Percentiles rank a stretch among this genome's conserved stretches.
phyloP scores from a whole-genome alignment of 2,329 filamentous ascomycete species.

The Fusarium decemcellulare region DNA sequence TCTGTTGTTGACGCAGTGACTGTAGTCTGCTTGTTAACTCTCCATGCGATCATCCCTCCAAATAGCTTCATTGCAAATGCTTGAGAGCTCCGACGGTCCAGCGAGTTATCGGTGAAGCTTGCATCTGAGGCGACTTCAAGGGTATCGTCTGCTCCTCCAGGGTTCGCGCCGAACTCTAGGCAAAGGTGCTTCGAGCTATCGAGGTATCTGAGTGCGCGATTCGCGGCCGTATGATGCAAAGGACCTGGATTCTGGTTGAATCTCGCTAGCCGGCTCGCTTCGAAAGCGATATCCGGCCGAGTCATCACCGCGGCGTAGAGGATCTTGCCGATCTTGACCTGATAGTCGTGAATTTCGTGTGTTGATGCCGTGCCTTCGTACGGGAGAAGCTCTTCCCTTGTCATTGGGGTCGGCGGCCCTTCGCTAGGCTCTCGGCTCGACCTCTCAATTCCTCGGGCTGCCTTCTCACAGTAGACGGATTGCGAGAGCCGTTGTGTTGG shows the following conservation, averaged over 20 bases:
- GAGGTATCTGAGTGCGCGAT: neutral
- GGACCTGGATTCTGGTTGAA: constrained; percentile 10
- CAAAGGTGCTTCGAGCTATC: no score
- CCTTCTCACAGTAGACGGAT: neutral
- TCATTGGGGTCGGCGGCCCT: neutral
- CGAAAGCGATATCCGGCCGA: constrained; percentile 6
- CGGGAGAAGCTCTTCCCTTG: neutral
- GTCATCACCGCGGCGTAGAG: constrained; percentile 2
- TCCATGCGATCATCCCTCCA: neutral
- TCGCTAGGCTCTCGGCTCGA: no score
- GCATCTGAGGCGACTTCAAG: neutral
- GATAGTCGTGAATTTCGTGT: neutral
- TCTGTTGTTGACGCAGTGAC: constrained; percentile 18
- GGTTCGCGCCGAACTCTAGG: neutral
- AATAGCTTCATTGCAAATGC: constrained; percentile 17
- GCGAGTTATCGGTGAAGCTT: constrained; percentile 7
- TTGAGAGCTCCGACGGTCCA: constrained; percentile 10
- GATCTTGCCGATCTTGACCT: neutral
- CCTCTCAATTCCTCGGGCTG: neutral
- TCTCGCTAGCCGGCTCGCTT: neutral
- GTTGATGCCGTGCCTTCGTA: neutral
- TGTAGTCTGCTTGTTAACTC: constrained; percentile 15
- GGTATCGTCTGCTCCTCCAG: neutral
- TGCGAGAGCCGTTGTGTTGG: neutral
- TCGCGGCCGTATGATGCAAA: neutral